Conservation (phyloP, 2,329 filamentous ascomycete species). For the Bipolaris zeicola region DNA sequence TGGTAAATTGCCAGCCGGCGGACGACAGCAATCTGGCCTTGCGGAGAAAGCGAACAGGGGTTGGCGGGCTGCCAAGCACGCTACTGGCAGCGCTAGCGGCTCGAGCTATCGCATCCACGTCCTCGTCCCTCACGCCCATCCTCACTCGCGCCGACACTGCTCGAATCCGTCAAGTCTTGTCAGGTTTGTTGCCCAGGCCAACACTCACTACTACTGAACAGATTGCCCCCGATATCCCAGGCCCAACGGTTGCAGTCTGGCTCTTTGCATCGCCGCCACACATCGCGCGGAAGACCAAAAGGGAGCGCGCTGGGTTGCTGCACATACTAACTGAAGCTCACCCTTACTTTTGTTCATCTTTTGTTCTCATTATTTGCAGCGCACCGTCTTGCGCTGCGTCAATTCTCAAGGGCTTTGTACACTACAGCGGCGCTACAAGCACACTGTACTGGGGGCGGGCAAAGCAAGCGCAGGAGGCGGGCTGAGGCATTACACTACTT, state of each 20-base stretch:
- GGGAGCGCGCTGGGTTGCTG: conserved; percentile 26
- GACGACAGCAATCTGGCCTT: conserved; percentile 35
- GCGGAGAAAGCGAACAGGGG: conserved; percentile 30
- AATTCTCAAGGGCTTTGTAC: conserved; percentile 35
- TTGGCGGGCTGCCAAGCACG: conserved; percentile 23
- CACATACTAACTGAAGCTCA: conserved; percentile 6
- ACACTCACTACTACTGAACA: conserved; percentile 9
- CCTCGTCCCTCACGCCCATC: conserved; percentile 16
- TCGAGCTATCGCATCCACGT: conserved; percentile 20
- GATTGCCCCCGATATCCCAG: background rate
- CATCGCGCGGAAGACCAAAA: conserved; percentile 14
- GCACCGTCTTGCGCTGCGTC: conserved; percentile 27
- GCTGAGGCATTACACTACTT: conserved; percentile 30
- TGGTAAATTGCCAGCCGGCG: conserved; percentile 23
- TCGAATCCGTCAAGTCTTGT: conserved; percentile 14
- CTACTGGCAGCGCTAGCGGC: conserved; percentile 7
- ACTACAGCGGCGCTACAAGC: conserved; percentile 27
- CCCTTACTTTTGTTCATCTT: conserved; percentile 18
- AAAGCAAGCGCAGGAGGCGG: conserved; percentile 33
- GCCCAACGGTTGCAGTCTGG: background rate
- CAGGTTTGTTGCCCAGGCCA: conserved; percentile 23
- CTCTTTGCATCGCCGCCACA: conserved; percentile 3
- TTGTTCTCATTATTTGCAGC: conserved; percentile 32
- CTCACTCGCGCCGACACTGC: conserved; percentile 22
- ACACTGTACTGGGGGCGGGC: conserved; percentile 35